Evolutionary conservation across 140 eudicot species (phyloP).

Genomic region (Anethum foeniculum): DNA sequence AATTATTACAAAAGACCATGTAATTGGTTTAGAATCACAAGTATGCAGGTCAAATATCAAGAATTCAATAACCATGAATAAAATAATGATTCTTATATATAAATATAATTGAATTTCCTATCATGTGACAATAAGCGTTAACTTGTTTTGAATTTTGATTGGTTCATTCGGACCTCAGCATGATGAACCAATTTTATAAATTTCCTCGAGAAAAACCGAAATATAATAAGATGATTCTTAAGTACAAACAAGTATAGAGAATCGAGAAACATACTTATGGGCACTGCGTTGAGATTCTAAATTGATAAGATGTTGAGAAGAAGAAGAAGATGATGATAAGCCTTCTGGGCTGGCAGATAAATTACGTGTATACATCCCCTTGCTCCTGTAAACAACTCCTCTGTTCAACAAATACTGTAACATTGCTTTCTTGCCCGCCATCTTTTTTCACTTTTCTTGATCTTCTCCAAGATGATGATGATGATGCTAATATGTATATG

Average conservation of each 20-base stretch:
- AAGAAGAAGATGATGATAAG: constrained; percentile 11
- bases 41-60: neutral
- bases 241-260: neutral
- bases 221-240: too few species aligned
- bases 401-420: constrained; percentile 25
- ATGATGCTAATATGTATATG: neutral
- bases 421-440: constrained; percentile 43
- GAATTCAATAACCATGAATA: neutral
- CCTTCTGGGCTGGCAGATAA: constrained; percentile 35
- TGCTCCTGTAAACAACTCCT: constrained; percentile 17
- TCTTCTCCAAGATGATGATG: neutral
- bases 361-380: constrained; percentile 20
- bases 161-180: too few species aligned
- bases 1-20: neutral
- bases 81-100: neutral
- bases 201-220: too few species aligned
- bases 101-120: too few species aligned
- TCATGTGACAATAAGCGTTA: too few species aligned
- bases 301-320: constrained; percentile 59
- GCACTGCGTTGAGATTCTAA: constrained; percentile 76
- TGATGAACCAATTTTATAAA: too few species aligned
- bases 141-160: too few species aligned
- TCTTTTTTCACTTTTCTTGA: neutral
- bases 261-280: constrained; percentile 46
- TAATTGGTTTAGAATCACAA: neutral